Conservation (phyloP, 352 stramenopile species). For the Peronosclerospora sorghi region DNA sequence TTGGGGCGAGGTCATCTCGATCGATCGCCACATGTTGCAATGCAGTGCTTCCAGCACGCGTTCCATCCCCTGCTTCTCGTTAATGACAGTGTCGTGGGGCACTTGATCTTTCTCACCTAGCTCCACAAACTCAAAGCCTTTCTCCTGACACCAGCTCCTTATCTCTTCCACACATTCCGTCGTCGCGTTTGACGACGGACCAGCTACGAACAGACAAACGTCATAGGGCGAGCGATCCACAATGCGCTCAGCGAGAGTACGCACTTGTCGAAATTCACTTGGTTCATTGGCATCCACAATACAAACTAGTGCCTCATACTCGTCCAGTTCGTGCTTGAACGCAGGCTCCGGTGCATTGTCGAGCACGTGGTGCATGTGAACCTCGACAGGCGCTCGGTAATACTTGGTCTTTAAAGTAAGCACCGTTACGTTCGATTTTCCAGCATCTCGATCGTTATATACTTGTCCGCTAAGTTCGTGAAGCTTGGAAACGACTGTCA, state of each 20-base stretch:
- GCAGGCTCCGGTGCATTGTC: conserved; percentile 25
- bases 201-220: conserved; percentile 45
- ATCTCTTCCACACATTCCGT: conserved; percentile 24
- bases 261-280: conserved; percentile 33
- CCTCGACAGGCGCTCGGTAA: conserved; percentile 43
- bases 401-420: conserved; percentile 58
- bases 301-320: conserved; percentile 59
- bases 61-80: conserved; percentile 43
- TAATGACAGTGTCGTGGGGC: conserved; percentile 5
- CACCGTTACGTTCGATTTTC: conserved; percentile 5
- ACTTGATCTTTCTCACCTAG: conserved; percentile 3
- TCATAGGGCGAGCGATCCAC: conserved; percentile 40
- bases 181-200: conserved; percentile 11
- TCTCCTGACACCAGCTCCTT: conserved; percentile 43
- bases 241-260: conserved; percentile 32
- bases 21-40: conserved; percentile 72
- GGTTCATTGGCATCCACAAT: conserved; percentile 29
- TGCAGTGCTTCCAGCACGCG: conserved; percentile 67
- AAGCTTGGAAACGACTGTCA: conserved; percentile 18
- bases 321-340: conserved; percentile 28
- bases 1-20: conserved; percentile 33
- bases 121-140: conserved; percentile 52
- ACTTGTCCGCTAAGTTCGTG: conserved; percentile 22
- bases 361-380: conserved; percentile 35
- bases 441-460: not conserved